phyloP scores from a whole-genome alignment of 192 early-diverging fungal genomes.

The Paraglomus brasilianum region DNA sequence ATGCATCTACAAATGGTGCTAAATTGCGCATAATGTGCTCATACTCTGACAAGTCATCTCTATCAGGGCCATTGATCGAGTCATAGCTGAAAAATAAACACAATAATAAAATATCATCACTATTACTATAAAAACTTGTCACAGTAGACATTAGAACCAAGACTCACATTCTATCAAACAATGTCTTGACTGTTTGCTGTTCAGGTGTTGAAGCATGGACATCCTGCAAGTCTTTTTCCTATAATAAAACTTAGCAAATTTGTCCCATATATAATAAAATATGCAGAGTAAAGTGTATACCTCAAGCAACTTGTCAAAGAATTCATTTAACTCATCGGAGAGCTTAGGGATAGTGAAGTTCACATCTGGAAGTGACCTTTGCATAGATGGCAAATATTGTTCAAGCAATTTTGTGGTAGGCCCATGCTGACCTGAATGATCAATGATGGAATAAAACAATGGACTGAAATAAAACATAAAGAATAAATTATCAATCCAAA shows the following conservation, averaged over 20 bases:
- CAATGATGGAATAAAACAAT: slow-evolving; percentile 27
- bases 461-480: not conserved
- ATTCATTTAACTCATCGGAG: not conserved
- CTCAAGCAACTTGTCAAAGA: slow-evolving; percentile 27
- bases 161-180: slow-evolving; percentile 18
- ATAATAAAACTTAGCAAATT: slow-evolving; percentile 8
- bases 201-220: slow-evolving; percentile 6
- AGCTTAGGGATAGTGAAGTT: slow-evolving; percentile 13
- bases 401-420: slow-evolving; percentile 25
- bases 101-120: not conserved
- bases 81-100: slow-evolving; percentile 8
- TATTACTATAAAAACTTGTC: no score
- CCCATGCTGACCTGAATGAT: slow-evolving; percentile 31
- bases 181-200: slow-evolving; percentile 6
- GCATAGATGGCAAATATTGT: not conserved
- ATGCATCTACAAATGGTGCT: slow-evolving; percentile 19
- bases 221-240: slow-evolving; percentile 19
- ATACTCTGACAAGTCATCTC: slow-evolving; percentile 11
- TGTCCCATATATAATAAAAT: not conserved
- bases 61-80: not conserved
- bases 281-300: slow-evolving; percentile 8
- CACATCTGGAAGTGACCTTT: slow-evolving; percentile 2
- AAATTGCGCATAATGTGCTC: slow-evolving; percentile 27
- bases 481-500: no score
- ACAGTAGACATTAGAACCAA: no score